Conservation (phyloP, 768 basidiomycete genomes). For the Psilocybe azurescens region DNA sequence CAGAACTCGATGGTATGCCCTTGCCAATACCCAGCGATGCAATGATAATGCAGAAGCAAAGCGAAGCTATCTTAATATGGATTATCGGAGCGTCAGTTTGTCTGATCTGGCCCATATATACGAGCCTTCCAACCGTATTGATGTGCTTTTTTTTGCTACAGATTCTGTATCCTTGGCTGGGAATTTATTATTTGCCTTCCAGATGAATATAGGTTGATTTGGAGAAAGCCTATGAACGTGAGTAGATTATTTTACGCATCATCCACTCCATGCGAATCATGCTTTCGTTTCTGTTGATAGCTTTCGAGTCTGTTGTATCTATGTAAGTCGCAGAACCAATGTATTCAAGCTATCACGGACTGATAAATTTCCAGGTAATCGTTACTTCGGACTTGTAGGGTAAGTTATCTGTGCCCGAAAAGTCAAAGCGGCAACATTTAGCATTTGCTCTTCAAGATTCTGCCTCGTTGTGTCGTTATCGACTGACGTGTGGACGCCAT, state of each 20-base stretch:
- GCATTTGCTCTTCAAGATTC: slow-evolving; percentile 3
- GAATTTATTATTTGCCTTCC: slow-evolving; percentile 30
- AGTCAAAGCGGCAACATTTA: too few relatives aligned
- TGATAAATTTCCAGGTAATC: slow-evolving; percentile 15
- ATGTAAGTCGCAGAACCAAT: slow-evolving; percentile 15
- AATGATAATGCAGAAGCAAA: slow-evolving; percentile 23
- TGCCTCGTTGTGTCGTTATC: slow-evolving; percentile 22
- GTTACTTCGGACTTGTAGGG: slow-evolving; percentile 32
- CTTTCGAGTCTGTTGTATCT: slow-evolving; percentile 18
- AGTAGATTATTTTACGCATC: background rate
- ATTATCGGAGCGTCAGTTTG: slow-evolving; percentile 29
- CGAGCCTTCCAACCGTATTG: background rate
- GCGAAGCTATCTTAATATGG: slow-evolving; percentile 27
- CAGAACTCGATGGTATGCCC: background rate
- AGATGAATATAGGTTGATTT: slow-evolving; percentile 27
- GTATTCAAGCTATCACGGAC: background rate
- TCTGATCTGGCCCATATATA: background rate
- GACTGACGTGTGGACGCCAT: slow-evolving; percentile 18
- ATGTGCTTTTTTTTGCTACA: background rate
- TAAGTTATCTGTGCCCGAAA: slow-evolving; percentile 3
- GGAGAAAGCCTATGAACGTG: slow-evolving; percentile 29
- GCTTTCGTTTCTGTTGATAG: background rate
- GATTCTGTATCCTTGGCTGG: slow-evolving; percentile 34
- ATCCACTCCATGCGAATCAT: background rate
- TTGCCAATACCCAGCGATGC: slow-evolving; percentile 15